phyloP scores from a whole-genome alignment of 1,284 basidiomycete genomes.

The Fistulina hepatica region DNA sequence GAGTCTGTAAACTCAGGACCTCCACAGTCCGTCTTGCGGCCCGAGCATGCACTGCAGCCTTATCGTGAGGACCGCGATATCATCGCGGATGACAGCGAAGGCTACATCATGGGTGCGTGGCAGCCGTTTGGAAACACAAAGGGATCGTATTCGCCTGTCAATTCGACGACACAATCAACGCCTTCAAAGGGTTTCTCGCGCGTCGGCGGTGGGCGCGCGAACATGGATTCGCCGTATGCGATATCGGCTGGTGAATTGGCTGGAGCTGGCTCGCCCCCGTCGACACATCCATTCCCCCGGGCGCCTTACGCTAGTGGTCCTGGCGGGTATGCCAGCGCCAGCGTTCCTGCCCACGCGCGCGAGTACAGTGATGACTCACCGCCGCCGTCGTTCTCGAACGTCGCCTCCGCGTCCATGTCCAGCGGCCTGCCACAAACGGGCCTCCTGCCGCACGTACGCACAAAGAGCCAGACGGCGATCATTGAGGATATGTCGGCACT shows the following conservation, averaged over 20 bases:
- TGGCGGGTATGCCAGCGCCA: too few species aligned
- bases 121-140: constrained; percentile 38
- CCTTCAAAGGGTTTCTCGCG: constrained; percentile 53
- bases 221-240: constrained; percentile 69
- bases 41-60: constrained; percentile 65
- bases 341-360: constrained; percentile 8
- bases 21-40: constrained; percentile 65
- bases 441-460: constrained; percentile 57
- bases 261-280: constrained; percentile 24
- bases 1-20: constrained; percentile 45
- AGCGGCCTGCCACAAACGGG: constrained; percentile 48
- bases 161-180: constrained; percentile 18
- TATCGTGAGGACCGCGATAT: constrained; percentile 72
- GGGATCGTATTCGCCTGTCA: constrained; percentile 31
- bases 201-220: constrained; percentile 67
- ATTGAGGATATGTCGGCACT: constrained; percentile 41
- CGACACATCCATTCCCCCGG: constrained; percentile 55
- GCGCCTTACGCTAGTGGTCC: too few species aligned
- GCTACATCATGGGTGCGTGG: constrained; percentile 80
- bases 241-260: constrained; percentile 34
- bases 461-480: constrained; percentile 71
- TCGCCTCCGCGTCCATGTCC: constrained; percentile 24
- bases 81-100: constrained; percentile 74
- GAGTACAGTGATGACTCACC: constrained; percentile 36
- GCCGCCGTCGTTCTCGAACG: constrained; percentile 43